Evolutionary conservation across 805 yeast species (phyloP).

Genomic region (Zygosaccharomyces kombuchaensis): DNA sequence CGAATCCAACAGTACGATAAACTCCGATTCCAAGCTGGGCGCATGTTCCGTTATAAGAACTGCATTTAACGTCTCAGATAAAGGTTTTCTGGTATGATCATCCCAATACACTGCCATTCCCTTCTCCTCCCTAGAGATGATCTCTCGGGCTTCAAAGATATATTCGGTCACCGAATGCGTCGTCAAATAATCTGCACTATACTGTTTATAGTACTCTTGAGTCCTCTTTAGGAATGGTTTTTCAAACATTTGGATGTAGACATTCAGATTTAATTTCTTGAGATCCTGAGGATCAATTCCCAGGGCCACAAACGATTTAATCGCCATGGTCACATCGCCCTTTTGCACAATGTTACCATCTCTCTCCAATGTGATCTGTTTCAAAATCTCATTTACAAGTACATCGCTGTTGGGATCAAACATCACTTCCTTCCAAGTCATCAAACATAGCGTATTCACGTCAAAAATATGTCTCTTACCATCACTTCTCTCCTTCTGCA

Average conservation of each 20-base stretch:
- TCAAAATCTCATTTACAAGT: constrained; percentile 68
- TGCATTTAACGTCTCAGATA: constrained; percentile 70
- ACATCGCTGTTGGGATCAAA: constrained; percentile 59
- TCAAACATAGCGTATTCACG: constrained; percentile 79
- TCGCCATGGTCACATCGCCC: constrained; percentile 61
- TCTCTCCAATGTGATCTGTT: constrained; percentile 72
- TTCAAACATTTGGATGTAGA: constrained; percentile 79
- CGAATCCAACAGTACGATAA: constrained; percentile 67
- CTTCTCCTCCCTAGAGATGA: constrained; percentile 78
- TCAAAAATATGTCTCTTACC: constrained; percentile 88
- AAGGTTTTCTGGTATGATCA: constrained; percentile 73
- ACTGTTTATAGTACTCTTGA: constrained; percentile 46
- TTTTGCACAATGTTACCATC: constrained; percentile 70
- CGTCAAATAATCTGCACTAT: constrained; percentile 60
- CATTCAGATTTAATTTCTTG: constrained; percentile 76
- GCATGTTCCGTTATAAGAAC: constrained; percentile 79
- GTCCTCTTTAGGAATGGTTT: constrained; percentile 68
- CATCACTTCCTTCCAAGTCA: constrained; percentile 83
- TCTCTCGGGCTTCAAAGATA: constrained; percentile 75
- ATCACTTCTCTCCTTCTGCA: constrained; percentile 89
- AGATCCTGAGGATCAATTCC: constrained; percentile 90
- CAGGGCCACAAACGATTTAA: constrained; percentile 79
- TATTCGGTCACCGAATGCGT: constrained; percentile 86
- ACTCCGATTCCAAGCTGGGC: constrained; percentile 68
- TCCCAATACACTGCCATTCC: constrained; percentile 77